phyloP scores from a whole-genome alignment of 768 basidiomycete genomes.

The Tubosaeta brunneosetosa region DNA sequence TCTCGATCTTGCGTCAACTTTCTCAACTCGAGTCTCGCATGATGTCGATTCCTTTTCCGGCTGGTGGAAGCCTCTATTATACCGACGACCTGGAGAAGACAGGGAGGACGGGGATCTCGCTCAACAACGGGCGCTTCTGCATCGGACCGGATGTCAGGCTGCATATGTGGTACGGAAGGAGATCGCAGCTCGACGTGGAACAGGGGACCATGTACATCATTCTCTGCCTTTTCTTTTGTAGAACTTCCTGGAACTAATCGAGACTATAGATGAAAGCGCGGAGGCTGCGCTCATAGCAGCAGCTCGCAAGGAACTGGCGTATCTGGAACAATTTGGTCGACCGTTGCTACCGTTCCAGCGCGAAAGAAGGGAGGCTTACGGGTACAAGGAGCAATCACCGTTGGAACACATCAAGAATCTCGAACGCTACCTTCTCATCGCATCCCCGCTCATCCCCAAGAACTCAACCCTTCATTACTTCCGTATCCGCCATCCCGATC shows the following conservation, averaged over 20 bases:
- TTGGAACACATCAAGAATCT: slow-evolving; percentile 5
- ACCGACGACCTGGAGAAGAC: not conserved
- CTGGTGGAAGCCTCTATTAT: slow-evolving; percentile 1
- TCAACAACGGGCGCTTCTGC: slow-evolving; percentile 1
- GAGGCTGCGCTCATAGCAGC: not conserved
- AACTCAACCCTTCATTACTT: slow-evolving; percentile 38
- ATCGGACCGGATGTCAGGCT: not conserved
- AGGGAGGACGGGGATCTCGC: not conserved
- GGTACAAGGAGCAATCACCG: not conserved
- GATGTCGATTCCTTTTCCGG: slow-evolving; percentile 4
- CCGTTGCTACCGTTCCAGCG: slow-evolving; percentile 1
- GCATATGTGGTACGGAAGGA: slow-evolving; percentile 1
- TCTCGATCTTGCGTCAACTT: not conserved
- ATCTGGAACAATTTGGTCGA: slow-evolving; percentile 1
- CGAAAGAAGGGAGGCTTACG: not conserved
- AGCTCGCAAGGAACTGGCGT: slow-evolving; percentile 1
- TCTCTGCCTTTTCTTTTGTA: not conserved
- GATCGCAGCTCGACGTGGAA: slow-evolving; percentile 2
- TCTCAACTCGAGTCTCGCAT: not conserved
- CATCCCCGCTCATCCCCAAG: slow-evolving; percentile 27
- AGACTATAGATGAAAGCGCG: not conserved
- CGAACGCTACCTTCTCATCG: not conserved
- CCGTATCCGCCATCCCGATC: slow-evolving; percentile 44
- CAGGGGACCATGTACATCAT: not conserved
- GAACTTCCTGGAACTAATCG: slow-evolving; percentile 2